Percentiles rank a stretch among this genome's conserved stretches.
phyloP scores from a whole-genome alignment of 768 basidiomycete species.

The Phlebiopsis gigantea region DNA sequence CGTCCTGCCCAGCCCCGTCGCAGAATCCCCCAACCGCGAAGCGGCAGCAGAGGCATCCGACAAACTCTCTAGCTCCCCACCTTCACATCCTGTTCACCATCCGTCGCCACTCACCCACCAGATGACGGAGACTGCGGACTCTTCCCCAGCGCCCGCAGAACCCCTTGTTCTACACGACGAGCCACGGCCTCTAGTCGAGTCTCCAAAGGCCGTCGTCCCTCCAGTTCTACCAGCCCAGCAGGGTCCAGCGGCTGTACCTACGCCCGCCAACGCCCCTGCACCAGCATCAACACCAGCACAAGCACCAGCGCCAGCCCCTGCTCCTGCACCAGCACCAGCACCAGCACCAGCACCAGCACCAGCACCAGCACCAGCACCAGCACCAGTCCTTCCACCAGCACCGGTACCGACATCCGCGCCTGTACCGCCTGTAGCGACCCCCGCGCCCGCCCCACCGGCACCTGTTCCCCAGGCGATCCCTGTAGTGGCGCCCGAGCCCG shows the following conservation, averaged over 20 bases:
- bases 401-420: slow-evolving; percentile 6
- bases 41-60: slow-evolving; percentile 31
- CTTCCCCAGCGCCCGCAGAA: background rate
- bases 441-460: background rate
- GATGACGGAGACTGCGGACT: background rate
- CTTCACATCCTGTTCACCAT: slow-evolving; percentile 12
- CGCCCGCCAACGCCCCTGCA: background rate
- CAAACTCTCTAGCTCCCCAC: slow-evolving; percentile 2
- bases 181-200: background rate
- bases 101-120: slow-evolving; percentile 22
- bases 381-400: background rate
- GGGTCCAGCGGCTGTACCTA: background rate
- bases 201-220: background rate
- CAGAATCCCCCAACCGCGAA: slow-evolving; percentile 63
- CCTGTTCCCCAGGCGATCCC: too few species aligned
- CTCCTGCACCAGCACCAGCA: slow-evolving; percentile 23
- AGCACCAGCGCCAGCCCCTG: slow-evolving; percentile 4
- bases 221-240: too few species aligned
- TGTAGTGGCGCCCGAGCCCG: background rate
- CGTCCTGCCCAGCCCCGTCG: slow-evolving; percentile 54
- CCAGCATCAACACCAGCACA: slow-evolving; percentile 1
- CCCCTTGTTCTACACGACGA: background rate
- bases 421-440: background rate
- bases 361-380: slow-evolving; percentile 11
- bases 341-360: slow-evolving; percentile 18